A percentile compares a stretch with the other conserved stretches of the same genome.
These are phyloP conservation scores for Salix suchowensis DNA, from an alignment of 345 rosid genomes.

Conservation along the genomic window DNA sequence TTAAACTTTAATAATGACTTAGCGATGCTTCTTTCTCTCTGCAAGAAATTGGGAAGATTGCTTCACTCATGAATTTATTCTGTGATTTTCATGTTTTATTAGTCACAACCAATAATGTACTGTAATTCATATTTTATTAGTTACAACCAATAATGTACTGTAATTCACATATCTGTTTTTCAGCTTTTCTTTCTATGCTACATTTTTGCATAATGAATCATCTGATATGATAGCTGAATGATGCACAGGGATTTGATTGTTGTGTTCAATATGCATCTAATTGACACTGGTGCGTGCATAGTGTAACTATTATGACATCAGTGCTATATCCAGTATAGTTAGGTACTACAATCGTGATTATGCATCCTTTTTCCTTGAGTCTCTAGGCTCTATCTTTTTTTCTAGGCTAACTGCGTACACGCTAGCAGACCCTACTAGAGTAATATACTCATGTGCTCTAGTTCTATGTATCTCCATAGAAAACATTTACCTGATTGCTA, in stretches of 20 bases:
- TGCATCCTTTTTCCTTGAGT: conserved; percentile 2
- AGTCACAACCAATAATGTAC: neutral
- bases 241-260: neutral
- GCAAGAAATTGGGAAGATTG: neutral
- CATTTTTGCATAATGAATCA: neutral
- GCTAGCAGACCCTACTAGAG: conserved; percentile 12
- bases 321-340: neutral
- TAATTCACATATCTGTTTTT: neutral
- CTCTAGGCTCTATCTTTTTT: neutral
- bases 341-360: neutral
- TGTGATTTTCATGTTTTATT: too few relatives aligned
- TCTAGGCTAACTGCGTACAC: conserved; percentile 7
- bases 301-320: neutral
- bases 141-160: too few relatives aligned
- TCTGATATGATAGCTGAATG: neutral
- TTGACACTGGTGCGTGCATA: neutral
- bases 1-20: neutral
- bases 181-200: neutral
- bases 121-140: neutral
- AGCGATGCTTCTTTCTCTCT: neutral
- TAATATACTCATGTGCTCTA: conserved; percentile 20
- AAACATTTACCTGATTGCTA: conserved; percentile 37
- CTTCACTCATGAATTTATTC: neutral
- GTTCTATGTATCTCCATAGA: conserved; percentile 27
- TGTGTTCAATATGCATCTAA: neutral